Evolutionary conservation across 495 filamentous ascomycete genomes (phyloP).

Genomic region (Aspergillus leporis): DNA sequence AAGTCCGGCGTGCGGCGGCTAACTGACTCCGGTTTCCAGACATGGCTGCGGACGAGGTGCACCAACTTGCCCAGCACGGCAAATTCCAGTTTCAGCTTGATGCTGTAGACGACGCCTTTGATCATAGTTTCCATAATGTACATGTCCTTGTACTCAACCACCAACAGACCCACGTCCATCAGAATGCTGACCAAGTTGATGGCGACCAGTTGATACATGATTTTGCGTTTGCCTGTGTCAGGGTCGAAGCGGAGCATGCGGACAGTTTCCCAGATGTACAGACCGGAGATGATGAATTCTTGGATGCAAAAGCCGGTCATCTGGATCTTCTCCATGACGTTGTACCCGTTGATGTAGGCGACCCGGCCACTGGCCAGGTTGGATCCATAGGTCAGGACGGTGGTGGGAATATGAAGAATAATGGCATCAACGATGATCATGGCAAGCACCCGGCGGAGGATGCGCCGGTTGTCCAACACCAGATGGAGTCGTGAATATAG

Average conservation of each 20-base stretch:
- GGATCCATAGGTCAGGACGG: slow-evolving; percentile 56
- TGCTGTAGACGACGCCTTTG: slow-evolving; percentile 61
- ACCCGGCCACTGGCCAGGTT: slow-evolving; percentile 38
- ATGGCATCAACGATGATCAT: slow-evolving; percentile 62
- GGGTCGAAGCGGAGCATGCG: slow-evolving; percentile 48
- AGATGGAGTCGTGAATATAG: slow-evolving; percentile 70
- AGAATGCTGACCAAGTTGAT: slow-evolving; percentile 60
- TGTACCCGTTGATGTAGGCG: slow-evolving; percentile 45
- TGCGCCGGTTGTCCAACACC: slow-evolving; percentile 49
- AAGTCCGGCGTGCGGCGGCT: slow-evolving; percentile 22
- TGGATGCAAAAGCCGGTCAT: slow-evolving; percentile 64
- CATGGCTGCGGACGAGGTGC: slow-evolving; percentile 39
- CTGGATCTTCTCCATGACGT: slow-evolving; percentile 64
- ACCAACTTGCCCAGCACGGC: slow-evolving; percentile 56
- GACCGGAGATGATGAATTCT: slow-evolving; percentile 58
- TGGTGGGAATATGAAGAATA: slow-evolving; percentile 56
- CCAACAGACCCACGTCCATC: slow-evolving; percentile 57
- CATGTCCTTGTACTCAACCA: slow-evolving; percentile 55
- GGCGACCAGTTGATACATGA: slow-evolving; percentile 57
- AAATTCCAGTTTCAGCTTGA: slow-evolving; percentile 69
- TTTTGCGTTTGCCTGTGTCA: slow-evolving; percentile 47
- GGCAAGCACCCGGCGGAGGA: slow-evolving; percentile 50
- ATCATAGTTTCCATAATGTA: slow-evolving; percentile 61
- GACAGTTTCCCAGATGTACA: slow-evolving; percentile 61
- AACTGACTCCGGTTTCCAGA: slow-evolving; percentile 40